Percentiles rank a stretch among this genome's conserved stretches.
These are phyloP conservation scores for Helminthosporium solani DNA, from an alignment of 2,329 filamentous ascomycete genomes.

Conservation along the genomic window DNA sequence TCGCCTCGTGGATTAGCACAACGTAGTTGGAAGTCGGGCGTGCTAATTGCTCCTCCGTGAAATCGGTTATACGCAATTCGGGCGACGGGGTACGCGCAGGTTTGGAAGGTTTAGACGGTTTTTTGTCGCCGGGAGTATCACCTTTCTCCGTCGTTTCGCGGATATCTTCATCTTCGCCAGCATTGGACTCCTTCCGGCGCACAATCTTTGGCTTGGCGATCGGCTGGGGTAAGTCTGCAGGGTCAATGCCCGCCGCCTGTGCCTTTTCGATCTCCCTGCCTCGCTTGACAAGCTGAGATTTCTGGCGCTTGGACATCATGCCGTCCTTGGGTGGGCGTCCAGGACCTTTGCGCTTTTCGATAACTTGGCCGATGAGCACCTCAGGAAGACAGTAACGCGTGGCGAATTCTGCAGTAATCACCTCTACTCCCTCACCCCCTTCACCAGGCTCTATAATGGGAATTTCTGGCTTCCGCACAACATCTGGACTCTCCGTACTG, in stretches of 20 bases:
- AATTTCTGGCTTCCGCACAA: constrained; percentile 23
- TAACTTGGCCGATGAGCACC: constrained; percentile 48
- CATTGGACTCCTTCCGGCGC: constrained; percentile 40
- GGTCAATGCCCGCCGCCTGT: constrained; percentile 41
- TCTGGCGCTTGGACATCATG: constrained; percentile 77
- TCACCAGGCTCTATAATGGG: constrained; percentile 15
- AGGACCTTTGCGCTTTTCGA: constrained; percentile 67
- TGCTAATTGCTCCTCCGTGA: constrained; percentile 72
- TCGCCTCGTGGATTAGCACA: constrained; percentile 62
- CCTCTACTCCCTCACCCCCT: constrained; percentile 33
- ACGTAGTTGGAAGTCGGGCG: constrained; percentile 67
- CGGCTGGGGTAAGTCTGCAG: constrained; percentile 36
- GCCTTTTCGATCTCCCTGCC: constrained; percentile 50
- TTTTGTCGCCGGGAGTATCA: constrained; percentile 45
- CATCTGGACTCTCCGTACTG: constrained; percentile 30
- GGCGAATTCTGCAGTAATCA: constrained; percentile 42
- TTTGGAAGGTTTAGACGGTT: constrained; percentile 49
- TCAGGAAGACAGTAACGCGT: constrained; percentile 44
- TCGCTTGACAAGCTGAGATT: constrained; percentile 63
- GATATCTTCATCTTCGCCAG: constrained; percentile 39
- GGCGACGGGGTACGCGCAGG: constrained; percentile 60
- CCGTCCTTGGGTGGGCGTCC: constrained; percentile 82
- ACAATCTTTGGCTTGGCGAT: constrained; percentile 38
- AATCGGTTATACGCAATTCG: constrained; percentile 62
- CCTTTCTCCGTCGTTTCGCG: constrained; percentile 42